Percentiles rank a stretch among this genome's conserved stretches.
phyloP scores from a whole-genome alignment of 192 early-diverging fungal species.

The Rhizophagus prolifer region DNA sequence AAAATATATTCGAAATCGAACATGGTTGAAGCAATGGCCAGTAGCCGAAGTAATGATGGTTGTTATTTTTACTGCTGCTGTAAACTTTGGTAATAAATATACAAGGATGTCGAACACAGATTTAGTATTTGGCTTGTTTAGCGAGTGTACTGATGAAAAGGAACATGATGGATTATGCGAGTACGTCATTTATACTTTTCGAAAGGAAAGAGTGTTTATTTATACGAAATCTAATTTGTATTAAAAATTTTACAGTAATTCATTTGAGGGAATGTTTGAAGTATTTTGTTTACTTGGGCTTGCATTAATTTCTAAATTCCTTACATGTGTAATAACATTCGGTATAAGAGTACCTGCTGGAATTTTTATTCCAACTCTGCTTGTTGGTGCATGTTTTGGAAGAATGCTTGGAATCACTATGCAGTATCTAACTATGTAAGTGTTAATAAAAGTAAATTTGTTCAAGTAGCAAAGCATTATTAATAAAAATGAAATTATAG shows the following conservation, averaged over 20 bases:
- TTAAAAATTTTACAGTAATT: neutral
- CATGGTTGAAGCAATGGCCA: constrained; percentile 56
- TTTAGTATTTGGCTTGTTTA: constrained; percentile 34
- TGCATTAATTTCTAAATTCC: constrained; percentile 7
- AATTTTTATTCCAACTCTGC: constrained; percentile 92
- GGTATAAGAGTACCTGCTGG: constrained; percentile 67
- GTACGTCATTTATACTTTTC: constrained; percentile 3
- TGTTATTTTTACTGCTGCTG: constrained; percentile 60
- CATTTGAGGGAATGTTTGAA: neutral
- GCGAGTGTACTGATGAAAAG: neutral
- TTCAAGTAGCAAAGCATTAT: neutral
- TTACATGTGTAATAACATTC: constrained; percentile 17
- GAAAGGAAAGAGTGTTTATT: too few relatives aligned
- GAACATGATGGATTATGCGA: neutral
- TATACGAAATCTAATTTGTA: neutral
- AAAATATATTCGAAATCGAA: constrained; percentile 66
- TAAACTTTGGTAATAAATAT: constrained; percentile 71
- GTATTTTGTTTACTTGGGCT: neutral
- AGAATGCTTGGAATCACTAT: constrained; percentile 82
- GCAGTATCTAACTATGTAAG: constrained; percentile 58
- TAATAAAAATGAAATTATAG: neutral
- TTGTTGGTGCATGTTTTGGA: constrained; percentile 89
- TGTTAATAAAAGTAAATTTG: neutral
- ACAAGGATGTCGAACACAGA: constrained; percentile 38
- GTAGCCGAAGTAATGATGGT: constrained; percentile 67